Evolutionary conservation across 176 grass and related monocot species (phyloP).

Genomic region (Musa itinerans): DNA sequence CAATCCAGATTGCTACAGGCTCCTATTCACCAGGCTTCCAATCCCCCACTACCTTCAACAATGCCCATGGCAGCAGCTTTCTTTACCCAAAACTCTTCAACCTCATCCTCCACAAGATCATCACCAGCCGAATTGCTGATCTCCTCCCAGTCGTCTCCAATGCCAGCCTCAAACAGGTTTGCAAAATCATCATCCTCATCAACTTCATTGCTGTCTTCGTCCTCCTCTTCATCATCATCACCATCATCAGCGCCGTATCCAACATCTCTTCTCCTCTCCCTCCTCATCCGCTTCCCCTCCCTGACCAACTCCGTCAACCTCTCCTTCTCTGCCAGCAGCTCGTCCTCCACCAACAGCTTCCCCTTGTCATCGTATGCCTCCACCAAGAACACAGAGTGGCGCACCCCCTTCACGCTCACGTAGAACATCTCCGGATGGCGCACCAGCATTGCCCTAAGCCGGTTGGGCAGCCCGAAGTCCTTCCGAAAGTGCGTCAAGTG

Average conservation of each 20-base stretch:
- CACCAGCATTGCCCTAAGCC: constrained; percentile 47
- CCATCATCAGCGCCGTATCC: not conserved
- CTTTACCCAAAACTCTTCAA: constrained; percentile 81
- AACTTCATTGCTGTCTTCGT: constrained; percentile 19
- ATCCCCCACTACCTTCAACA: constrained; percentile 26
- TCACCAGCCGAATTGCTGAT: constrained; percentile 20
- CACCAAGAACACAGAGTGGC: constrained; percentile 57
- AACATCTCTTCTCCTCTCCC: constrained; percentile 27
- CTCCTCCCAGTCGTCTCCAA: constrained; percentile 63
- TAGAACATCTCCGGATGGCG: constrained; percentile 86
- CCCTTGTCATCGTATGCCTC: constrained; percentile 64
- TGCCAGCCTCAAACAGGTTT: constrained; percentile 39
- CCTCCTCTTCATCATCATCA: constrained; percentile 19
- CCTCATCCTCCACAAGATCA: constrained; percentile 27
- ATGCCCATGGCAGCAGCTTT: constrained; percentile 43
- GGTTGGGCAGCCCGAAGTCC: constrained; percentile 64
- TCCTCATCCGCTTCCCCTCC: constrained; percentile 51
- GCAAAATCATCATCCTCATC: constrained; percentile 49
- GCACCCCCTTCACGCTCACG: constrained; percentile 70
- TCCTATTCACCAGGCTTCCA: constrained; percentile 60
- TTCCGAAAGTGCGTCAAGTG: constrained; percentile 58
- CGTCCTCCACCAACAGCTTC: constrained; percentile 55
- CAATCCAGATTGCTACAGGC: not conserved
- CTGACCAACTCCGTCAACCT: constrained; percentile 50
- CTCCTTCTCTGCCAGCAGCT: constrained; percentile 49